Conservation (phyloP, 345 rosid species). For the Syzygium oleosum region DNA sequence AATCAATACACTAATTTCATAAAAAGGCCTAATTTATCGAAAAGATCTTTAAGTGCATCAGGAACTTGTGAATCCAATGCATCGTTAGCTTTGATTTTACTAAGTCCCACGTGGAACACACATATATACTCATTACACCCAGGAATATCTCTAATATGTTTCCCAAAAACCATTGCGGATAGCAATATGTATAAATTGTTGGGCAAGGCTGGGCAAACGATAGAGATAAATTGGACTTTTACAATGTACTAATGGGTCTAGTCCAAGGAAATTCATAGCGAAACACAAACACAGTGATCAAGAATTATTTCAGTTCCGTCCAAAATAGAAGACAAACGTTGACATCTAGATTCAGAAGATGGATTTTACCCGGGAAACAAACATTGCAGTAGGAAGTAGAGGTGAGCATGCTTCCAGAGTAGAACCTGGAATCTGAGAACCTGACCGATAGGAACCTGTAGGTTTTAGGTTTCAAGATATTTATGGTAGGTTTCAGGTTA, state of each 20-base stretch:
- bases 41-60: accelerated
- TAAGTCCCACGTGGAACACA: not conserved
- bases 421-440: too few species aligned
- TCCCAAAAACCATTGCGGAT: not conserved
- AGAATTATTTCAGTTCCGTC: not conserved
- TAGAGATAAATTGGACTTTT: not conserved
- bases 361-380: not conserved
- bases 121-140: not conserved
- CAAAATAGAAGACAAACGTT: not conserved
- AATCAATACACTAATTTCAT: not conserved
- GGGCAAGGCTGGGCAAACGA: not conserved
- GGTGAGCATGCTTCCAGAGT: too few species aligned
- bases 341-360: not conserved
- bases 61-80: not conserved
- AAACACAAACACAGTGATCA: not conserved
- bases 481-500: accelerated
- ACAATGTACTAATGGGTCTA: not conserved
- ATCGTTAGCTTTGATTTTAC: not conserved
- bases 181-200: too few species aligned
- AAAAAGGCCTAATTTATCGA: not conserved
- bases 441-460: too few species aligned
- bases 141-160: not conserved
- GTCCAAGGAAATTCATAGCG: not conserved
- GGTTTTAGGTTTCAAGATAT: too few species aligned
- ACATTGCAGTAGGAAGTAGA: not conserved